Evolutionary conservation across 2,329 filamentous ascomycete genomes (phyloP).

Genomic region (Aspergillus aculeatinus): DNA sequence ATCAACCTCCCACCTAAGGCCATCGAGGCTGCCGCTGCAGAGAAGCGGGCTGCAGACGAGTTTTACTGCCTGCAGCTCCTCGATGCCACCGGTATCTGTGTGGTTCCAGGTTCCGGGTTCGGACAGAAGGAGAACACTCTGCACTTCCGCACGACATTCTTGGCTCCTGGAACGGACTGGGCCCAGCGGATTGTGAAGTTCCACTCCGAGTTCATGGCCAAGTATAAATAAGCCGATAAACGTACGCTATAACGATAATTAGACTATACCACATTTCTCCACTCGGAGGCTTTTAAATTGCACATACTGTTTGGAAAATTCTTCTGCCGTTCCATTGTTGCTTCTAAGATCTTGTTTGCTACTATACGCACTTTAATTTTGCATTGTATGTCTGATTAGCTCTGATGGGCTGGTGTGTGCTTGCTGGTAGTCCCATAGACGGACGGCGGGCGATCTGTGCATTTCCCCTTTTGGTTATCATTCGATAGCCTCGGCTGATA

Average conservation of each 20-base stretch:
- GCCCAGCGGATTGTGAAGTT: slow-evolving; percentile 83
- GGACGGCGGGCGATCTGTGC: no score
- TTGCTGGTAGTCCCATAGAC: no score
- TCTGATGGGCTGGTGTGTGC: no score
- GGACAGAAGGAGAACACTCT: slow-evolving; percentile 88
- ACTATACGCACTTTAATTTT: not conserved
- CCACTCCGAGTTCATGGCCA: slow-evolving; percentile 84
- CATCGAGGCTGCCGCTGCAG: slow-evolving; percentile 69
- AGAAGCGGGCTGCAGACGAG: slow-evolving; percentile 77
- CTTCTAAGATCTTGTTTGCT: not conserved
- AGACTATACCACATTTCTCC: slow-evolving; percentile 3
- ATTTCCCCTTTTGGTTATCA: no score
- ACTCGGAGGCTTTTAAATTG: not conserved
- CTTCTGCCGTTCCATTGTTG: not conserved
- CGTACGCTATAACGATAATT: slow-evolving; percentile 2
- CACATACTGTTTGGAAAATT: not conserved
- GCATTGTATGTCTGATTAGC: no score
- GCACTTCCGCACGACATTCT: slow-evolving; percentile 95
- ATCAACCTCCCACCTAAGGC: slow-evolving; percentile 78
- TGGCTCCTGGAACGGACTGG: slow-evolving; percentile 96
- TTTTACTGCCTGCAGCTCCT: slow-evolving; percentile 91
- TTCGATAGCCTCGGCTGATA: not conserved
- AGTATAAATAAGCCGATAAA: slow-evolving; percentile 52
- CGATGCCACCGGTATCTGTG: slow-evolving; percentile 90
- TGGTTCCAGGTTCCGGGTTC: slow-evolving; percentile 89